Percentiles rank a stretch among this genome's conserved stretches.
phyloP scores from a whole-genome alignment of 805 yeast species.

The Wickerhamomyces hampshirensis region DNA sequence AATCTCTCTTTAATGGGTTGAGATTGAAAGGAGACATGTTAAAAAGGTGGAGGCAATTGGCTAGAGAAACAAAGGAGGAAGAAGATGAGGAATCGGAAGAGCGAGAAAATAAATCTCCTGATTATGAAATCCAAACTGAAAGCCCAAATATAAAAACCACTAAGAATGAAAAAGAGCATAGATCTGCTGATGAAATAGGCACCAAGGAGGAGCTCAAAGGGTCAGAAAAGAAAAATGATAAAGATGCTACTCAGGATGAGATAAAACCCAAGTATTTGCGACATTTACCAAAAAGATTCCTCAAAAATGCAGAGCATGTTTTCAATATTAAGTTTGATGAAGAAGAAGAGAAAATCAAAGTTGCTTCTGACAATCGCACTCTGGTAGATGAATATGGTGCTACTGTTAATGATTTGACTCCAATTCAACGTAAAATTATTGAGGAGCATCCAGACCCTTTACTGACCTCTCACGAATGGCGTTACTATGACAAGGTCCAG shows the following conservation, averaged over 20 bases:
- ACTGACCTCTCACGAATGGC: conserved; percentile 57
- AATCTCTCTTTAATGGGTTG: conserved; percentile 34
- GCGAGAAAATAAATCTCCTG: too few relatives aligned
- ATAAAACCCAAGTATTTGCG: conserved; percentile 5
- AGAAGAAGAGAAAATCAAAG: conserved; percentile 53
- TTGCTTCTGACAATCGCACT: conserved; percentile 36
- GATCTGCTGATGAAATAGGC: background rate
- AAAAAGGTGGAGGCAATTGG: conserved; percentile 24
- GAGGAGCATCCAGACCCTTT: conserved; percentile 64
- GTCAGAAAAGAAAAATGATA: conserved; percentile 21
- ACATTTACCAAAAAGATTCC: conserved; percentile 20
- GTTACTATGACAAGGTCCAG: conserved; percentile 56
- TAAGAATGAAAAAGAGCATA: conserved; percentile 12
- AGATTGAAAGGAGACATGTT: conserved; percentile 25
- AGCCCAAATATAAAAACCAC: too few relatives aligned
- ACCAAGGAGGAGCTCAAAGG: conserved; percentile 12
- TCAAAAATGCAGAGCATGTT: conserved; percentile 15
- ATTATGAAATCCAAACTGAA: too few relatives aligned
- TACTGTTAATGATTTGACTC: conserved; percentile 16
- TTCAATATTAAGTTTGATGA: conserved; percentile 23
- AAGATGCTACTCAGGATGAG: conserved; percentile 22
- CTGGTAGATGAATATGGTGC: conserved; percentile 36
- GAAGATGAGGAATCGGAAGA: conserved; percentile 20
- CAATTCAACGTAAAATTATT: conserved; percentile 52
- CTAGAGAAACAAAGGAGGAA: conserved; percentile 3